Conservation (phyloP, 148 eudicot genomes). For the Spergularia marina region DNA sequence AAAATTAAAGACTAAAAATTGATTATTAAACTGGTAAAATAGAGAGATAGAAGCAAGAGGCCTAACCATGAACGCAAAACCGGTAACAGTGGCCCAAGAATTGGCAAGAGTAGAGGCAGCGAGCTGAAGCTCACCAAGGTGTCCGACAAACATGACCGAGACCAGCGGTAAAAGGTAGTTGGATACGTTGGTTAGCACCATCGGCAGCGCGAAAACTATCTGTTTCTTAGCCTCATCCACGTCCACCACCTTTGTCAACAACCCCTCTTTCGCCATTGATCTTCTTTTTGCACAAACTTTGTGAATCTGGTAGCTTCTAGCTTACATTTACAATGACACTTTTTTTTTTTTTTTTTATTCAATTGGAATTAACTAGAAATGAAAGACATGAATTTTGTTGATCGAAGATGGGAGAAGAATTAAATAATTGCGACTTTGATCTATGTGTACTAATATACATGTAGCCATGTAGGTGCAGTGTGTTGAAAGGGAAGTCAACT, state of each 20-base stretch:
- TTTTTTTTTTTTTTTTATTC: too few relatives aligned
- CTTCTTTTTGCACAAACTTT: too few relatives aligned
- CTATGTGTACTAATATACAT: too few relatives aligned
- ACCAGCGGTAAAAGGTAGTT: slow-evolving; percentile 55
- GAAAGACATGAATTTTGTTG: too few relatives aligned
- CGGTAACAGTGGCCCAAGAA: slow-evolving; percentile 78
- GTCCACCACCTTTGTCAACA: slow-evolving; percentile 40
- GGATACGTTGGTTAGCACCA: slow-evolving; percentile 65
- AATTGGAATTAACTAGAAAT: too few relatives aligned
- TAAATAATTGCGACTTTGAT: too few relatives aligned
- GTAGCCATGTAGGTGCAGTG: too few relatives aligned
- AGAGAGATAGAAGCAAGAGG: neutral
- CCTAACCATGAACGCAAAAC: slow-evolving; percentile 68
- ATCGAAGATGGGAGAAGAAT: too few relatives aligned
- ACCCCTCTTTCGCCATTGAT: neutral
- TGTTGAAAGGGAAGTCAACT: too few relatives aligned
- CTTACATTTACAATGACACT: too few relatives aligned
- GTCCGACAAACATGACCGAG: slow-evolving; percentile 85
- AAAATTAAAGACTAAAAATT: neutral
- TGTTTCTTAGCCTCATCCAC: slow-evolving; percentile 56
- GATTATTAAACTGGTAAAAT: neutral
- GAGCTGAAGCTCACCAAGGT: slow-evolving; percentile 71
- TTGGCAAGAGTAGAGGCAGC: slow-evolving; percentile 78
- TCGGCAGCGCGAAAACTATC: slow-evolving; percentile 52
- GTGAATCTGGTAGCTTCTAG: too few relatives aligned